Conservation (phyloP, 2,329 filamentous ascomycete species). For the Bipolaris oryzae region DNA sequence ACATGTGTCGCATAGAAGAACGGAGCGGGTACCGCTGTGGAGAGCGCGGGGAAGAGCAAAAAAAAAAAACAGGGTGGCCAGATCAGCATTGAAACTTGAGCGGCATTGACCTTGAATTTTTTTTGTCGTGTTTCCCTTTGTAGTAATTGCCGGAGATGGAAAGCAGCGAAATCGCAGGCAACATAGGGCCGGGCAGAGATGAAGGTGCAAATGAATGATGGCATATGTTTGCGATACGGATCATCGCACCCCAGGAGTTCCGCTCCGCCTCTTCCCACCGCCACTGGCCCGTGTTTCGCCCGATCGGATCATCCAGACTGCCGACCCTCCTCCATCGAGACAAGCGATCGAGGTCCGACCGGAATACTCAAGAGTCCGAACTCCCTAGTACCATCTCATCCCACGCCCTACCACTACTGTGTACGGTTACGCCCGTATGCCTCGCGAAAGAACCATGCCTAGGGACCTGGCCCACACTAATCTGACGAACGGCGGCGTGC, state of each 20-base stretch:
- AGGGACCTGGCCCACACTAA: too few species aligned
- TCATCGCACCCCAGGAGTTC: constrained; percentile 15
- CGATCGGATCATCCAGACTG: constrained; percentile 23
- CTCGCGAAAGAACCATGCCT: too few species aligned
- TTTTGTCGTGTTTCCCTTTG: too few species aligned
- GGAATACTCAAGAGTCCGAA: constrained; percentile 16
- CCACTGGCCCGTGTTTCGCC: constrained; percentile 26
- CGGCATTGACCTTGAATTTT: too few species aligned
- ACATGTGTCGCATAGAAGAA: constrained; percentile 5
- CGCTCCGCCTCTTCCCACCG: constrained; percentile 11
- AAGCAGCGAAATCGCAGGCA: too few species aligned
- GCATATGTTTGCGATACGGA: constrained; percentile 8
- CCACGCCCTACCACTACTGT: not conserved
- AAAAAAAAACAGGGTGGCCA: not conserved
- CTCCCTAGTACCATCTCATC: not conserved
- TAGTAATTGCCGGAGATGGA: constrained; percentile 13
- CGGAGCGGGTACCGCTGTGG: constrained; percentile 2
- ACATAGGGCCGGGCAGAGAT: constrained; percentile 24
- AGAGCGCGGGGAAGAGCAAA: constrained; percentile 20
- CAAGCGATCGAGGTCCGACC: constrained; percentile 11
- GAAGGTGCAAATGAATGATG: constrained; percentile 9
- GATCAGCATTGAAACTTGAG: constrained; percentile 23
- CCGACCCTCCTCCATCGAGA: constrained; percentile 8
- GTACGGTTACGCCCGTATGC: too few species aligned
- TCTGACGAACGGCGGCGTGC: too few species aligned